A percentile compares a stretch with the other conserved stretches of the same genome.
These are phyloP conservation scores for Saturnispora gosingensis DNA, from an alignment of 805 yeast species.

Conservation along the genomic window DNA sequence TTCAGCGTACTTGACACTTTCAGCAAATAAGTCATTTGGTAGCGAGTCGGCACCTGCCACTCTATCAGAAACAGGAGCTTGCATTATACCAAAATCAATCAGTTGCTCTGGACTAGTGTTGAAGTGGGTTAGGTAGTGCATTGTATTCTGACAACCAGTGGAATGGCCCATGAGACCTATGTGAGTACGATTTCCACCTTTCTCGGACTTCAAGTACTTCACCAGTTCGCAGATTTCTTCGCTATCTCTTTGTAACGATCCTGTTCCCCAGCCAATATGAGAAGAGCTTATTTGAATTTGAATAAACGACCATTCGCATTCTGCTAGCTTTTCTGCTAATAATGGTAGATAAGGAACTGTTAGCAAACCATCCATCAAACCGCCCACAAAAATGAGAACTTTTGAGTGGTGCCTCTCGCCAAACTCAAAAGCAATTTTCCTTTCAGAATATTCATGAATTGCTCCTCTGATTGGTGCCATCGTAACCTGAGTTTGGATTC, in stretches of 20 bases:
- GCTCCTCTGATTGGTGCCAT: conserved; percentile 27
- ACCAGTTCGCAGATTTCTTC: conserved; percentile 48
- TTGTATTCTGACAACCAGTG: conserved; percentile 75
- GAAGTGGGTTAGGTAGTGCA: conserved; percentile 44
- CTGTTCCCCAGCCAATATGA: conserved; percentile 68
- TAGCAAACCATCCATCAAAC: conserved; percentile 60
- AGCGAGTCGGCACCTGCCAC: conserved; percentile 29
- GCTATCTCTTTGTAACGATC: conserved; percentile 50
- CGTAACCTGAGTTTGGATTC: neutral
- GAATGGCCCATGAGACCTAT: conserved; percentile 75
- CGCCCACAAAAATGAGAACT: conserved; percentile 62
- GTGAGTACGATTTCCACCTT: conserved; percentile 37
- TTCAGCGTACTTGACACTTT: conserved; percentile 25
- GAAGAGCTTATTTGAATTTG: conserved; percentile 51
- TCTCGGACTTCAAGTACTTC: conserved; percentile 38
- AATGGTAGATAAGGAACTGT: conserved; percentile 58
- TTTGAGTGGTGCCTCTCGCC: conserved; percentile 29
- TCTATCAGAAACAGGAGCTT: conserved; percentile 69
- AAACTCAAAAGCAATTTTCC: conserved; percentile 49
- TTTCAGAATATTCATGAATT: conserved; percentile 37
- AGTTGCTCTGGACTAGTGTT: conserved; percentile 9
- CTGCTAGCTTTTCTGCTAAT: conserved; percentile 33
- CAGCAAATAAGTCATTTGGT: conserved; percentile 15
- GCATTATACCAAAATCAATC: conserved; percentile 54
- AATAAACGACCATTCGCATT: conserved; percentile 47